Base-by-base conservation (phyloP, 2,329 filamentous ascomycete genomes). In the Byssothecium circinans region DNA sequence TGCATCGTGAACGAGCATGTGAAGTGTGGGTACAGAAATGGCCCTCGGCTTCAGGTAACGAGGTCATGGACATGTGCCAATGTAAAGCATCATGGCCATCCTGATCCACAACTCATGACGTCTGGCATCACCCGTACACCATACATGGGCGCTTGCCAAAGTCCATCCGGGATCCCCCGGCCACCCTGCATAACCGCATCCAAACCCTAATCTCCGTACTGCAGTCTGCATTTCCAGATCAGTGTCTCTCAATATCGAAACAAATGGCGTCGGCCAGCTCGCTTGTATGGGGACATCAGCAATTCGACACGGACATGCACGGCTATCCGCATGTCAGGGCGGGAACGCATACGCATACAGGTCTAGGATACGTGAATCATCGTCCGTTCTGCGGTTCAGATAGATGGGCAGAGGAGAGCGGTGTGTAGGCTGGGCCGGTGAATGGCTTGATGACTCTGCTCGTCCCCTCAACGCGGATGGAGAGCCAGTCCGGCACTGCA, bases 231-330 rank as follows among this genome's bases (percentile, higher is more conserved):
- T 36, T 17, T 36, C 18, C 15, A 18, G 15, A 15, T n/a, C n/a
- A n/a, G n/a, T n/a, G n/a, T 17, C 5, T 36, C 33, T 36, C 33
- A 14, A 36, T 17, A 17, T 36, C 33, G 33, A 11, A 17, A 36
- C 6, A 27, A 27, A 11, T 6, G 6, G 25, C 25, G 11, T 11
- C 25, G 11, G 25, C 6, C 25, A 6, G 7, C 6, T 27, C 25
- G 25, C 25, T 7, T n/a, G 10, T 5, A 5, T 32, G 10, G 10
- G 29, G 6, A n/a, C n/a, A n/a, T n/a, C n/a, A n/a, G 14, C 29
- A 14, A 32, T 12, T 23, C 12, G 38, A 22, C 15, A 35, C 45
- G 40, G 40, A 43, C 45, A 32, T 52, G 41, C 32, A 35, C 41
- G 44, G 41, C 25, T 37, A 22, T 20, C n/a, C 18, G 43, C 39